Base-by-base conservation (phyloP, 2,329 filamentous ascomycete genomes). In the Xenoacremonium recifei region DNA sequence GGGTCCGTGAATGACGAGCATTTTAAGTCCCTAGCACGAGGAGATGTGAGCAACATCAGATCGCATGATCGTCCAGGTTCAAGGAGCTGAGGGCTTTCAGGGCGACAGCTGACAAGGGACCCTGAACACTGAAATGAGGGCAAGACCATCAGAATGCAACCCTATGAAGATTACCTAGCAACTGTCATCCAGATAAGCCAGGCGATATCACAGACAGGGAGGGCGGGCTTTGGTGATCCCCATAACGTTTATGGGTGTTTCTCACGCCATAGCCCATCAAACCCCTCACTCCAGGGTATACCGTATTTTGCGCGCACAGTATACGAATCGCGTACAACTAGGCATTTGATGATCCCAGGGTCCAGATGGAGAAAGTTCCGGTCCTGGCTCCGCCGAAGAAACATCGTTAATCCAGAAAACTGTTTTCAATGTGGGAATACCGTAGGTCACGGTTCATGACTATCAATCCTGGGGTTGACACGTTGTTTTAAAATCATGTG, bases 41-140 rank as follows among this genome's bases (percentile, higher is more conserved):
- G 31, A 32, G 21, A 29, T 29, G 30, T 20, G 17, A 37, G n/a
- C n/a, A 34, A 43, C 11, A 11, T 15, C 30, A 18, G 4, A 44
- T 47, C 30, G 36, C 23, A 42, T 50, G 49, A 48, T 45, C 18
- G 19, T 23, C 40, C 36, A 29, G 29, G 45, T 17, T 23, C 33
- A 42, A 33, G 39, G 16, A 30, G 49, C 43, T 52, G 44, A 52
- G 45, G 49, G 15, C 6, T 32, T 32, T 32, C 38, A 39, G 57
- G 51, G 49, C 53, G 40, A 42, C 35, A 42, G 47, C 48, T 47
- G 47, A 53, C 54, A 38, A 40, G 54, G 53, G 33, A 35, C 48
- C 53, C 51, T 55, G 53, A 35, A 47, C 37, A 37, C 44, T 39
- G 44, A 42, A 45, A 41, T 39, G 41, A 40, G 35, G 43, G 41